Evolutionary conservation across 805 yeast genomes (phyloP).

Genomic region (Starmerella potacharoeniae): DNA sequence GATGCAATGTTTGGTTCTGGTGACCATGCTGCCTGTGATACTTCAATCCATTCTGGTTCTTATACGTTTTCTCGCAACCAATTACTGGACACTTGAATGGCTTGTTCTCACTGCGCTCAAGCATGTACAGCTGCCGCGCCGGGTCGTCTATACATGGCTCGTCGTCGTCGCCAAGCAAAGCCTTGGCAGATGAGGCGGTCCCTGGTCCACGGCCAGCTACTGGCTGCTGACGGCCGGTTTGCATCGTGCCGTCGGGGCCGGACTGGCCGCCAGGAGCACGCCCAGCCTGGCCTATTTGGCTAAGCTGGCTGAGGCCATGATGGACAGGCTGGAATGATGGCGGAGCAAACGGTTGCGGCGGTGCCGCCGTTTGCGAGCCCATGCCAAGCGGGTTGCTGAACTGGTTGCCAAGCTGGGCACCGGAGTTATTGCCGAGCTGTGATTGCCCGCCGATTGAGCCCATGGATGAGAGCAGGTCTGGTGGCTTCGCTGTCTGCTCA

Average conservation of each 20-base stretch:
- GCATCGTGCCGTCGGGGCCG: neutral
- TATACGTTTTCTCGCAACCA: conserved; percentile 95
- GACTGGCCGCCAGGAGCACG: neutral
- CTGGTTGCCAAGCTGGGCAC: neutral
- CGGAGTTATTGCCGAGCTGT: neutral
- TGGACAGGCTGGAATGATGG: conserved; percentile 19
- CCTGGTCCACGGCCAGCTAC: neutral
- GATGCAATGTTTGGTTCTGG: conserved; percentile 83
- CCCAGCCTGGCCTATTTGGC: neutral
- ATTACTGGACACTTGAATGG: conserved; percentile 97
- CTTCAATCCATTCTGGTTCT: conserved; percentile 93
- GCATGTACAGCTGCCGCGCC: conserved; percentile 83
- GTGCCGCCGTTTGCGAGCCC: neutral
- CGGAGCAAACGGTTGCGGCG: conserved; percentile 18
- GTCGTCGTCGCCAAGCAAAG: conserved; percentile 37
- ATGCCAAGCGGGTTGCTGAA: neutral
- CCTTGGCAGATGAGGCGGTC: neutral
- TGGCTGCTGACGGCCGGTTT: neutral
- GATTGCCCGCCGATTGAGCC: neutral
- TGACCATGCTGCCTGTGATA: conserved; percentile 95
- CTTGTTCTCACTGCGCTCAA: conserved; percentile 82
- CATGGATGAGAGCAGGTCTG: conserved; percentile 1
- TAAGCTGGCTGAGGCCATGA: conserved; percentile 3
- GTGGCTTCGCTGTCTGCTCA: conserved; percentile 7
- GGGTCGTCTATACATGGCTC: conserved; percentile 92